Percentiles rank a stretch among this genome's conserved stretches.
phyloP scores from a whole-genome alignment of 768 basidiomycete genomes.

The Mycena metata region DNA sequence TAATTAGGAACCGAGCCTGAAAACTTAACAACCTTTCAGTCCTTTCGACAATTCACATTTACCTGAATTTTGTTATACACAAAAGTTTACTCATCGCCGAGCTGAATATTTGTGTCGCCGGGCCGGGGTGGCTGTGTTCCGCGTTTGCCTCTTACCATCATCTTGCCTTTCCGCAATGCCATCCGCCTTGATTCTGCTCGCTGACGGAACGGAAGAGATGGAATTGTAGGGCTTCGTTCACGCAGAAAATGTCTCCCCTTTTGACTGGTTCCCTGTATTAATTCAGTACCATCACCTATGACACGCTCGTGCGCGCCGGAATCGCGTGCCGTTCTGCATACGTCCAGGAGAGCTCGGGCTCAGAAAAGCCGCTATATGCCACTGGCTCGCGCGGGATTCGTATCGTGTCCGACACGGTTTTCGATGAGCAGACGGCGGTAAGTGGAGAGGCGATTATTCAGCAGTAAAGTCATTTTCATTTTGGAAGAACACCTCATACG shows the following conservation, averaged over 20 bases:
- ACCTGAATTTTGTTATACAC: too few species aligned
- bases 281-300: slow-evolving; percentile 81
- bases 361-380: slow-evolving; percentile 58
- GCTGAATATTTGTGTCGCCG: too few species aligned
- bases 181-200: slow-evolving; percentile 79
- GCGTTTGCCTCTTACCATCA: too few species aligned
- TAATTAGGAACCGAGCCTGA: too few species aligned
- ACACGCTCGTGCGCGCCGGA: slow-evolving; percentile 85
- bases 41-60: too few species aligned
- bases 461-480: too few species aligned
- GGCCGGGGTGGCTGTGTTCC: too few species aligned
- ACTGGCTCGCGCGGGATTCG: slow-evolving; percentile 81
- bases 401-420: slow-evolving; percentile 75
- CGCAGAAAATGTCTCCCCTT: not conserved
- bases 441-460: slow-evolving; percentile 27
- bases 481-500: slow-evolving; percentile 52
- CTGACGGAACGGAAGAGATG: slow-evolving; percentile 91
- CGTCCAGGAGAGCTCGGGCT: slow-evolving; percentile 46
- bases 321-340: slow-evolving; percentile 76
- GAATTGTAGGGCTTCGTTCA: slow-evolving; percentile 71
- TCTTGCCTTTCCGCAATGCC: slow-evolving; percentile 47
- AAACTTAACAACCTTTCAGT: too few species aligned
- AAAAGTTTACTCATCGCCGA: too few species aligned
- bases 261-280: not conserved
- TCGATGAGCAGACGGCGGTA: slow-evolving; percentile 62